Evolutionary conservation across 768 basidiomycete species (phyloP).

Genomic region (Mycena chlorophos): DNA sequence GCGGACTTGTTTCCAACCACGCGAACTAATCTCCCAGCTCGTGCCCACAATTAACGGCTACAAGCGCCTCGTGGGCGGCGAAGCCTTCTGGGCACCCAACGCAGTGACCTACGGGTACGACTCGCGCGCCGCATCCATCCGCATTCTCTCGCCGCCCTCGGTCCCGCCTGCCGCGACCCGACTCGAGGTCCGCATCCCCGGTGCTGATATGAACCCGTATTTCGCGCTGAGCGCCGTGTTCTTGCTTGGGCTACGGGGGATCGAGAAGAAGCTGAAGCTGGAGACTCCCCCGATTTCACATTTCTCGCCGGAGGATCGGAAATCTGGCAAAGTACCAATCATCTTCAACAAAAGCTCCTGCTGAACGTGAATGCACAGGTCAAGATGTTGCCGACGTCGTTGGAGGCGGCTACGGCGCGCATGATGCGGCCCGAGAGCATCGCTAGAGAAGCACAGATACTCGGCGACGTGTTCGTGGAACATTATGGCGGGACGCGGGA

Average conservation of each 20-base stretch:
- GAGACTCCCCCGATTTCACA: slow-evolving; percentile 70
- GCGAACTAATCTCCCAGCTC: slow-evolving; percentile 41
- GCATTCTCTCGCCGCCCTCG: slow-evolving; percentile 90
- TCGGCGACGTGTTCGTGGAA: slow-evolving; percentile 90
- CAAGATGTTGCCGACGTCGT: slow-evolving; percentile 72
- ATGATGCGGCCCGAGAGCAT: slow-evolving; percentile 81
- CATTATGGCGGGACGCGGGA: slow-evolving; percentile 95
- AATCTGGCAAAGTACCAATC: slow-evolving; percentile 49
- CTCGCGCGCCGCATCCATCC: slow-evolving; percentile 87
- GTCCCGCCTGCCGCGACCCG: slow-evolving; percentile 81
- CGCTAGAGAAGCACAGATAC: slow-evolving; percentile 70
- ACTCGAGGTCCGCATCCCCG: slow-evolving; percentile 91
- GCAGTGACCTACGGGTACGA: slow-evolving; percentile 95
- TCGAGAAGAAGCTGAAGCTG: slow-evolving; percentile 71
- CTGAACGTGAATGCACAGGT: slow-evolving; percentile 44
- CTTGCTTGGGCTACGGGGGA: slow-evolving; percentile 82
- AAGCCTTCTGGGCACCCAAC: slow-evolving; percentile 93
- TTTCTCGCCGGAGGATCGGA: slow-evolving; percentile 55
- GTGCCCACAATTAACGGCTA: slow-evolving; percentile 96
- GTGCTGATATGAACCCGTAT: slow-evolving; percentile 96
- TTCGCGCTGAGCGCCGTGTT: slow-evolving; percentile 88
- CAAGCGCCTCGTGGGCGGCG: slow-evolving; percentile 92
- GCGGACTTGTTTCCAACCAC: slow-evolving; percentile 18
- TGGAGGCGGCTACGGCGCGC: slow-evolving; percentile 74
- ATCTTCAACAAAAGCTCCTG: background rate